phyloP scores from a whole-genome alignment of 1,284 basidiomycete genomes.

The Sutorius eximius region DNA sequence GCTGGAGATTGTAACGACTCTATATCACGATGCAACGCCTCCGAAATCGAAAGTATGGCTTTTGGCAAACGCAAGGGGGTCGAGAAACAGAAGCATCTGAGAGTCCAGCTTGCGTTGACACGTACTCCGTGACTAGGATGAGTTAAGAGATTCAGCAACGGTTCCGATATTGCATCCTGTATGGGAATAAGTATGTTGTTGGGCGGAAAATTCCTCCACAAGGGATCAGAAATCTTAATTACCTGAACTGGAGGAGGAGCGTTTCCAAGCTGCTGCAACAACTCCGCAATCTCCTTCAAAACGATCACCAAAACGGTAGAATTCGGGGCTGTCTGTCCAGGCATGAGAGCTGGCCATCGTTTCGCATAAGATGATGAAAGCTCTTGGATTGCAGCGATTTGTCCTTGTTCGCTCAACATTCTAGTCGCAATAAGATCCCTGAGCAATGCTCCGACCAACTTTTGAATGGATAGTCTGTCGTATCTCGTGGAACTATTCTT shows the following conservation, averaged over 20 bases:
- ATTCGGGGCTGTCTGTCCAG: conserved; percentile 73
- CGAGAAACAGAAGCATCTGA: conserved; percentile 88
- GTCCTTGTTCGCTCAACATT: conserved; percentile 90
- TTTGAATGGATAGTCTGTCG: conserved; percentile 74
- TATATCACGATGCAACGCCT: conserved; percentile 84
- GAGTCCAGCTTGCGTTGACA: conserved; percentile 82
- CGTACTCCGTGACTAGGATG: conserved; percentile 90
- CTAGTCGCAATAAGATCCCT: conserved; percentile 85
- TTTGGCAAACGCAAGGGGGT: conserved; percentile 84
- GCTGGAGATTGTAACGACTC: conserved; percentile 65
- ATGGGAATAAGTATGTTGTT: conserved; percentile 5
- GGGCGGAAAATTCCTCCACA: background rate
- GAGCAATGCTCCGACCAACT: conserved; percentile 75
- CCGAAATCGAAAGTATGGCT: conserved; percentile 72
- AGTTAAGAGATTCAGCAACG: conserved; percentile 79
- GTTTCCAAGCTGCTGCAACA: conserved; percentile 90
- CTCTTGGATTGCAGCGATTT: conserved; percentile 89
- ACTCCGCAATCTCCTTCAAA: conserved; percentile 80
- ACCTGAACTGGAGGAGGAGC: conserved; percentile 87
- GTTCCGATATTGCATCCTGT: conserved; percentile 84
- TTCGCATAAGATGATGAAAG: conserved; percentile 80
- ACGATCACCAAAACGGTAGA: conserved; percentile 75
- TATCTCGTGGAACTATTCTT: conserved; percentile 61
- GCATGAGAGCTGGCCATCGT: conserved; percentile 91
- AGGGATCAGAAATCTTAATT: conserved; percentile 13